Conservation (phyloP, 352 stramenopile species). For the Phytophthora boehmeriae region DNA sequence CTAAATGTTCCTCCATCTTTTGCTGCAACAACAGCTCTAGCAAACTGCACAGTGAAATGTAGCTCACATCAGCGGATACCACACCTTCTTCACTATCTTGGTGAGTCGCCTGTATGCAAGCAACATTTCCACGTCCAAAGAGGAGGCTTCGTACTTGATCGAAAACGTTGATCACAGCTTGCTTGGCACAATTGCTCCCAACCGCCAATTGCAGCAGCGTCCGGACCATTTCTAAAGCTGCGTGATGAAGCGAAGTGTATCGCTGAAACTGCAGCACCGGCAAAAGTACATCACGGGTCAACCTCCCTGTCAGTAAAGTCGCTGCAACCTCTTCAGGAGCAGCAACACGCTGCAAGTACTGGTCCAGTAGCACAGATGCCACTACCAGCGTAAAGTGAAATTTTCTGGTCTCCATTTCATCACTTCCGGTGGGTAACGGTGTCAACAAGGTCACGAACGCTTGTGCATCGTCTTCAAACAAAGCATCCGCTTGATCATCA, state of each 20-base stretch:
- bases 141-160: constrained; percentile 8
- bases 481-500: constrained; percentile 24
- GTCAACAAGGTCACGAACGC: constrained; percentile 42
- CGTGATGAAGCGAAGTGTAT: constrained; percentile 34
- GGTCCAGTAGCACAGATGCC: constrained; percentile 27
- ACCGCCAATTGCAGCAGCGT: constrained; percentile 21
- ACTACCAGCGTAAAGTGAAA: constrained; percentile 60
- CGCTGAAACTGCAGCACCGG: constrained; percentile 31
- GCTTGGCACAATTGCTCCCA: background rate
- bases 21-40: constrained; percentile 49
- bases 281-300: constrained; percentile 38
- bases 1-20: constrained; percentile 7
- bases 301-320: constrained; percentile 8
- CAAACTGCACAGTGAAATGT: constrained; percentile 52
- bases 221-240: constrained; percentile 31
- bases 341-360: constrained; percentile 23
- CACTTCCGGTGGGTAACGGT: constrained; percentile 33
- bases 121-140: background rate
- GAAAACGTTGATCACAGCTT: constrained; percentile 13
- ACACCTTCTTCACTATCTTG: constrained; percentile 8
- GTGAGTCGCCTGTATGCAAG: constrained; percentile 14
- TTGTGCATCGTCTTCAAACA: constrained; percentile 31
- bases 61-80: constrained; percentile 26
- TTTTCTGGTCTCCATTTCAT: constrained; percentile 22
- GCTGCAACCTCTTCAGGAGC: background rate